Evolutionary conservation across 2,329 filamentous ascomycete species (phyloP).

Genomic region (Ophiostoma ulmi): DNA sequence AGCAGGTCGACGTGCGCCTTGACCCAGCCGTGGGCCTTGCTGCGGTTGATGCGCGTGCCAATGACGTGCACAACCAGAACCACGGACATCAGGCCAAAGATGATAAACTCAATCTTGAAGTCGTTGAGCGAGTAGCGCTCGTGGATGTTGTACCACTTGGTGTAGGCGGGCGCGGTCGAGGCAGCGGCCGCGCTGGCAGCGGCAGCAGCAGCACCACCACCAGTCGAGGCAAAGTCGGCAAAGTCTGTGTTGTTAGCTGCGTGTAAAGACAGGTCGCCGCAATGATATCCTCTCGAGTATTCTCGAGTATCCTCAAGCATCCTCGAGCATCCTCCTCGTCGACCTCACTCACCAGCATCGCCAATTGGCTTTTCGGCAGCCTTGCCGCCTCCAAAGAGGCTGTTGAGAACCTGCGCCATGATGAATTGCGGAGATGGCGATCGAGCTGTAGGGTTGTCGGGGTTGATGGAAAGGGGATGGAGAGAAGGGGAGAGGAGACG

Average conservation of each 20-base stretch:
- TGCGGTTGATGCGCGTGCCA: slow-evolving; percentile 73
- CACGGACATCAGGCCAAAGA: slow-evolving; percentile 68
- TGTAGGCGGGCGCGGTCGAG: slow-evolving; percentile 60
- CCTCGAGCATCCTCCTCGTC: neutral
- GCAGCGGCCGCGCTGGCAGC: slow-evolving; percentile 41
- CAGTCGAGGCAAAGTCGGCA: slow-evolving; percentile 82
- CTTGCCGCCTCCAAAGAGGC: slow-evolving; percentile 64
- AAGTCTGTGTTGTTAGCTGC: slow-evolving; percentile 58
- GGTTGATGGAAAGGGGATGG: slow-evolving; percentile 13
- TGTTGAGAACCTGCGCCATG: slow-evolving; percentile 60
- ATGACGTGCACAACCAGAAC: slow-evolving; percentile 75
- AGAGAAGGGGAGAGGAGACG: neutral
- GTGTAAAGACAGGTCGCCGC: neutral
- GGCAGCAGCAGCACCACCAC: slow-evolving; percentile 45
- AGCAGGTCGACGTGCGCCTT: slow-evolving; percentile 66
- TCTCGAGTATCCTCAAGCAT: neutral
- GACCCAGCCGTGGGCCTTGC: slow-evolving; percentile 76
- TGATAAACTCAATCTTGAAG: slow-evolving; percentile 81
- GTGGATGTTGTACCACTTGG: slow-evolving; percentile 95
- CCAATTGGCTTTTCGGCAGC: slow-evolving; percentile 47
- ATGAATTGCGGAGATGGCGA: slow-evolving; percentile 24
- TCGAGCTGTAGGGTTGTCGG: slow-evolving; percentile 9
- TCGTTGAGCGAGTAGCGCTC: slow-evolving; percentile 79
- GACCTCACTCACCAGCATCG: slow-evolving; percentile 56
- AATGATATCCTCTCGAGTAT: too few relatives aligned